Conservation (phyloP, 2,329 filamentous ascomycete genomes). For the Lachnellula willkommii region DNA sequence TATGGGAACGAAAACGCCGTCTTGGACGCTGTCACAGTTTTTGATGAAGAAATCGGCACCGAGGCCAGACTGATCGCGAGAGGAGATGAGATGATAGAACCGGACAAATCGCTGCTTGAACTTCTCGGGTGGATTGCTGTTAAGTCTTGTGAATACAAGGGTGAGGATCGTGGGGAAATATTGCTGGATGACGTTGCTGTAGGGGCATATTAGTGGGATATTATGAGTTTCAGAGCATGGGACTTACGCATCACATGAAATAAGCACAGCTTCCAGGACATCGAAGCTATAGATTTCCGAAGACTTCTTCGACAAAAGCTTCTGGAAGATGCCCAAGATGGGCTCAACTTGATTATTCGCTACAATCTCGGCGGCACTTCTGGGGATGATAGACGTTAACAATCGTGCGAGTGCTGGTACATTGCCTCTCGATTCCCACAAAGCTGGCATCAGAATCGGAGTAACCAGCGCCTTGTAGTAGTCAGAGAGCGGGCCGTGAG, state of each 20-base stretch:
- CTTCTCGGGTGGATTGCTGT: conserved; percentile 63
- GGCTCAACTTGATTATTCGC: conserved; percentile 77
- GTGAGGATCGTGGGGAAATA: conserved; percentile 59
- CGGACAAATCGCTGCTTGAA: conserved; percentile 84
- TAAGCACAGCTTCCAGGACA: conserved; percentile 74
- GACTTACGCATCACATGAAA: conserved; percentile 64
- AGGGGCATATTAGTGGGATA: conserved; percentile 24
- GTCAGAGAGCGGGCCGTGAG: conserved; percentile 68
- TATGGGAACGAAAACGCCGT: conserved; percentile 72
- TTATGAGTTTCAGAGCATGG: not conserved
- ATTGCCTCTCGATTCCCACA: conserved; percentile 92
- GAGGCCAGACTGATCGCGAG: conserved; percentile 64
- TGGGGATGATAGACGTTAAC: conserved; percentile 75
- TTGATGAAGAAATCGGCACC: conserved; percentile 89
- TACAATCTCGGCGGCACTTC: conserved; percentile 66
- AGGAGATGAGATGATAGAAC: conserved; percentile 90
- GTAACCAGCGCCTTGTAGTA: conserved; percentile 75
- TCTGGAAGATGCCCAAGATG: conserved; percentile 94
- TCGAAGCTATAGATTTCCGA: conserved; percentile 87
- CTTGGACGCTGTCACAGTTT: conserved; percentile 75
- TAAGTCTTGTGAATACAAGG: conserved; percentile 68
- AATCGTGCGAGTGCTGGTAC: conserved; percentile 85
- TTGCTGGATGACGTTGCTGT: conserved; percentile 56
- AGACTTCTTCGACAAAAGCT: conserved; percentile 59
- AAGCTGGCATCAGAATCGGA: conserved; percentile 70